Percentiles rank a stretch among this genome's conserved stretches.
These are phyloP conservation scores for Phytophthora podocarpi DNA, from an alignment of 352 stramenopile genomes.

Conservation along the genomic window DNA sequence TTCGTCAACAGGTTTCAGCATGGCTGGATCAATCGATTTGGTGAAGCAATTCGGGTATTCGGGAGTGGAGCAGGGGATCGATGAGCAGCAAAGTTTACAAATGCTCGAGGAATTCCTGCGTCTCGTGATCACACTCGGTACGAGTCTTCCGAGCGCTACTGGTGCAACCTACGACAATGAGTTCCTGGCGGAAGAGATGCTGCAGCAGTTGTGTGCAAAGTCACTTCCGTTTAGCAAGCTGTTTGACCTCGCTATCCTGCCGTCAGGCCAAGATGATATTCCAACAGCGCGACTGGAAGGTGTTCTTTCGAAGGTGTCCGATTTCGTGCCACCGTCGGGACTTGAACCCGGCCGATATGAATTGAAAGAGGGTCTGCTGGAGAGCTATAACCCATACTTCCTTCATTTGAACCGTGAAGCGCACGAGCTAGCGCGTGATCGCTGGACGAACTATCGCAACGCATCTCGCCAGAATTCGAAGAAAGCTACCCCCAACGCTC, in stretches of 20 bases:
- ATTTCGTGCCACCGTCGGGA: slow-evolving; percentile 76
- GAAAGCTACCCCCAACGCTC: slow-evolving; percentile 6
- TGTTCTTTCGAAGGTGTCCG: slow-evolving; percentile 63
- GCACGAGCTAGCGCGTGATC: slow-evolving; percentile 82
- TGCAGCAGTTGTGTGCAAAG: slow-evolving; percentile 85
- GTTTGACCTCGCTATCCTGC: slow-evolving; percentile 80
- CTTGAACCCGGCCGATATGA: slow-evolving; percentile 83
- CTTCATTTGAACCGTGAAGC: slow-evolving; percentile 85
- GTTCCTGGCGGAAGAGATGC: slow-evolving; percentile 84
- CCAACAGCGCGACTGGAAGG: slow-evolving; percentile 67
- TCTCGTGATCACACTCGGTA: slow-evolving; percentile 78
- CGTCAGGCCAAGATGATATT: slow-evolving; percentile 84
- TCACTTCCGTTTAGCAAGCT: slow-evolving; percentile 83
- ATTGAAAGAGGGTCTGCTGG: slow-evolving; percentile 72
- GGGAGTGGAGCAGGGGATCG: slow-evolving; percentile 62
- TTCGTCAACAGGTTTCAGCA: slow-evolving; percentile 8
- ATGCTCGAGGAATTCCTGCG: slow-evolving; percentile 87
- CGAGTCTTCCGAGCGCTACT: slow-evolving; percentile 66
- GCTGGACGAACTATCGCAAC: slow-evolving; percentile 81
- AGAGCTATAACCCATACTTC: slow-evolving; percentile 89
- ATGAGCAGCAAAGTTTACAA: slow-evolving; percentile 71
- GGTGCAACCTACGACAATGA: slow-evolving; percentile 68
- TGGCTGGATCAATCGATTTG: slow-evolving; percentile 12
- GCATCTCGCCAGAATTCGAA: slow-evolving; percentile 39
- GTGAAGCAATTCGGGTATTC: slow-evolving; percentile 52